Conservation (phyloP, 1,139 yeast genomes). For the Zhuliangozyma blackwelliae region DNA sequence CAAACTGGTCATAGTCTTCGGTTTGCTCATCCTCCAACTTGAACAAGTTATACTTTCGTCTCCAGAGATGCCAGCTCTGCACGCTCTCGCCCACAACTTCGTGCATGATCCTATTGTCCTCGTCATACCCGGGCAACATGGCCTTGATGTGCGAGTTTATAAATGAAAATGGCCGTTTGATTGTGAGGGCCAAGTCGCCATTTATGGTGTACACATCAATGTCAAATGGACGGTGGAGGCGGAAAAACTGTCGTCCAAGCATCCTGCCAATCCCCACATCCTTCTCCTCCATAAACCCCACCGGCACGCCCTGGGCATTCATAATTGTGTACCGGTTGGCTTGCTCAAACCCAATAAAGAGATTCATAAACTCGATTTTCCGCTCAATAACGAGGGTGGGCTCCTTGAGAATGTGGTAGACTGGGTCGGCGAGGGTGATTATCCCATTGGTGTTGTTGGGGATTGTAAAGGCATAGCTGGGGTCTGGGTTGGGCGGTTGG, state of each 20-base stretch:
- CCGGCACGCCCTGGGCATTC: slow-evolving; percentile 66
- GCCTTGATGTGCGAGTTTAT: slow-evolving; percentile 86
- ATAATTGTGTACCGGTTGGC: slow-evolving; percentile 74
- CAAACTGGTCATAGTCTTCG: slow-evolving; percentile 65
- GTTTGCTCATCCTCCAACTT: slow-evolving; percentile 43
- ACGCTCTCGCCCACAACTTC: slow-evolving; percentile 77
- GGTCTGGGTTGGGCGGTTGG: slow-evolving; percentile 3
- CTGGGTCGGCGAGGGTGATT: slow-evolving; percentile 52
- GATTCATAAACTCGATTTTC: slow-evolving; percentile 81
- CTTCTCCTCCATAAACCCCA: slow-evolving; percentile 81
- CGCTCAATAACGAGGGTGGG: slow-evolving; percentile 87
- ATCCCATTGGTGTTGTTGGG: slow-evolving; percentile 45
- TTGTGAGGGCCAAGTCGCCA: slow-evolving; percentile 67
- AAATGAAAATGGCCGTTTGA: slow-evolving; percentile 76
- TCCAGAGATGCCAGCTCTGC: slow-evolving; percentile 94
- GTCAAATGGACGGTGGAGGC: slow-evolving; percentile 81
- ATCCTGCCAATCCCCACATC: slow-evolving; percentile 68
- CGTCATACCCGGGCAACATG: slow-evolving; percentile 52
- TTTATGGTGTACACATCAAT: slow-evolving; percentile 73
- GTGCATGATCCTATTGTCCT: slow-evolving; percentile 29
- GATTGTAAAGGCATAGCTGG: slow-evolving; percentile 16
- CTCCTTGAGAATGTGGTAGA: slow-evolving; percentile 55
- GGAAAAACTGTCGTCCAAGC: slow-evolving; percentile 73
- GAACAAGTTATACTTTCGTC: slow-evolving; percentile 80
- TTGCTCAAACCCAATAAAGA: slow-evolving; percentile 86